Evolutionary conservation across 495 filamentous ascomycete genomes (phyloP), one percentile per base, ranked within the genome.

Genomic region (Penicillium waksmanii): DNA sequence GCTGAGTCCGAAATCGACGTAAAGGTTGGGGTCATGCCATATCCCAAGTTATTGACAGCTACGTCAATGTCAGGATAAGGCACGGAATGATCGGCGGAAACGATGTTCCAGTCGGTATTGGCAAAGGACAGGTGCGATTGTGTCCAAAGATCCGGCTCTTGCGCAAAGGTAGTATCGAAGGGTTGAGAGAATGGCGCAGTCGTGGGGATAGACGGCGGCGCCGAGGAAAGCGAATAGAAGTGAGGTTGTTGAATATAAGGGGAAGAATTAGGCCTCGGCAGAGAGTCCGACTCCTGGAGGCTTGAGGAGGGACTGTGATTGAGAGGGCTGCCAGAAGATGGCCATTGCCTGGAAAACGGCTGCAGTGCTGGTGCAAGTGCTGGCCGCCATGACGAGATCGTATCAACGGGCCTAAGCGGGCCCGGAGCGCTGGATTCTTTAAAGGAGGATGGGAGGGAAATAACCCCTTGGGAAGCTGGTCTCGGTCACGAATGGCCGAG

Each of bases 371-470:
- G 49, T 48, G 52, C 57, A 66, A 58, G 53, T 49, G 63, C 56
- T 54, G 63, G 61, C 66, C 56, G 62, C 17, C 68, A 71, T 71
- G 58, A 61, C 27, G 58, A 55, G 68, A 71, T 71, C 12, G 55
- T 62, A 69, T 61, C 62, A 54, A 55, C 63, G 68, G 68, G 68
- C 61, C 68, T 64, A 58, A 60, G 68, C 66, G 65, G 68, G 67
- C 68, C 68, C 68, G 66, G 57, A 55, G 58, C 62, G 67, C 67
- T 53, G 25, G 51, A 19, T 25, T 35, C 31, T 36, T 11, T 11
- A 38, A 34, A 44, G 15, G 13, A 25, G 23, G 17, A 27, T 18
- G 12, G 17, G 13, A 27, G 53, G 35, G 25, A 38, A 44, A 17
- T 17, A 12, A 44, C 48, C 56, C 48, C 53, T 43, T 15, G 31